Percentiles rank a stretch among this genome's conserved stretches.
These are phyloP conservation scores for Gastrolobium villosum DNA, from an alignment of 306 rosid species.

Conservation along the genomic window DNA sequence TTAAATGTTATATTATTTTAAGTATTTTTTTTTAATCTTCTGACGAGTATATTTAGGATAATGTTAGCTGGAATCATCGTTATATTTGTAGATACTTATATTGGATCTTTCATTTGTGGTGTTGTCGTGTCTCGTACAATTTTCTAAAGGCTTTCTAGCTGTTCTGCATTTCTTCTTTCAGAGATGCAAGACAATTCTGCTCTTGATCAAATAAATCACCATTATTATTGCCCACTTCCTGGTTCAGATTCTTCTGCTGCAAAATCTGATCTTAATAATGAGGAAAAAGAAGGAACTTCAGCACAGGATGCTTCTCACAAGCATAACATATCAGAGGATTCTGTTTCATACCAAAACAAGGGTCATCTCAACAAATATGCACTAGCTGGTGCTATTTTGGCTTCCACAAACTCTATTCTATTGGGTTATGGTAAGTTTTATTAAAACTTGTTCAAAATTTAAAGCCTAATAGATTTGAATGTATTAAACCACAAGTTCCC, in stretches of 20 bases:
- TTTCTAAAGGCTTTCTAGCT: neutral
- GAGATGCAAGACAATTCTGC: conserved; percentile 35
- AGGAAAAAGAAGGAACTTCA: neutral
- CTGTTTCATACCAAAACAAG: neutral
- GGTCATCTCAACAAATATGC: conserved; percentile 71
- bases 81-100: neutral
- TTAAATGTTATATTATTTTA: too few relatives aligned
- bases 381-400: conserved; percentile 72
- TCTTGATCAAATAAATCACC: conserved; percentile 12
- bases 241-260: conserved; percentile 41
- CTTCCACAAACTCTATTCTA: conserved; percentile 83
- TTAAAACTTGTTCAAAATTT: neutral
- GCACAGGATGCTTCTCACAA: conserved; percentile 6
- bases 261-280: conserved; percentile 25
- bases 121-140: too few relatives aligned
- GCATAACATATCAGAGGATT: neutral
- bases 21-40: too few relatives aligned
- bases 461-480: neutral
- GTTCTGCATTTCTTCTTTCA: conserved; percentile 37
- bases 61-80: too few relatives aligned
- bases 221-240: conserved; percentile 52
- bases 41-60: too few relatives aligned
- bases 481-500: neutral
- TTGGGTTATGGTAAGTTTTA: conserved; percentile 75
- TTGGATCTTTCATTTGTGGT: neutral